Evolutionary conservation across 139 green algal genomes (phyloP), one percentile per base, ranked within the genome.

Genomic region (Haematococcus lacustris): DNA sequence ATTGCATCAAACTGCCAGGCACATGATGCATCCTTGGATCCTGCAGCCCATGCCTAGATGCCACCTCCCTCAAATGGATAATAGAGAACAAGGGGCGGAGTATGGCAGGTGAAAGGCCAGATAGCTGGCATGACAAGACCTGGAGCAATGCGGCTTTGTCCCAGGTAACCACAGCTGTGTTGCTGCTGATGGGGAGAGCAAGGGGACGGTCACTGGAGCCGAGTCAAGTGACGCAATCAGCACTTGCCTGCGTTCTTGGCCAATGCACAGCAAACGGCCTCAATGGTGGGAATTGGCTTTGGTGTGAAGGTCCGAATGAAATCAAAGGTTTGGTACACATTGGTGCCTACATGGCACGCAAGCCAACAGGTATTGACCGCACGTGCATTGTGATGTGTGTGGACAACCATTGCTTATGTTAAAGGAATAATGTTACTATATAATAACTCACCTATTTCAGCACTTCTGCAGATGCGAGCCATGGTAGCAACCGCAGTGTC

Each of bases 271-370:
- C 73, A 79, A 5, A 81, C 72, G 25, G 82, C 79, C 79, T 91
- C 86, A 2, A 88, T 70, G 13, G 79, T 73, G 21, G 61, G 73
- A 1, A 88, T 77, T 2, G 86, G 86, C 80, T 85, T 86, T 34
- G 86, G 82, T 6, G 83, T 91, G 81, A 88, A 91, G 35, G 80
- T 80, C 53, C 81, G 78, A 47, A 87, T 85, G 80, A 86, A 91
- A 69, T 87, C 75, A 37, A 77, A 85, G 17, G 68, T 72, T 80
- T 89, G 83, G 71, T 85, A 82, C 73, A 82, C 75, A 73, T 89
- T 89, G 26, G 80, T 68, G 51, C 82, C 73, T 57, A 59, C 61
- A 70, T 30, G 13, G 5, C 39, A 60, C 28, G 65, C 25, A 57
- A 38, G 41, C n/a, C n/a, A n/a, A n/a, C 25, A 66, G 26, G 59